These are phyloP conservation scores for Xylaria digitata DNA, from an alignment of 2,329 filamentous ascomycete genomes.

Conservation along the genomic window DNA sequence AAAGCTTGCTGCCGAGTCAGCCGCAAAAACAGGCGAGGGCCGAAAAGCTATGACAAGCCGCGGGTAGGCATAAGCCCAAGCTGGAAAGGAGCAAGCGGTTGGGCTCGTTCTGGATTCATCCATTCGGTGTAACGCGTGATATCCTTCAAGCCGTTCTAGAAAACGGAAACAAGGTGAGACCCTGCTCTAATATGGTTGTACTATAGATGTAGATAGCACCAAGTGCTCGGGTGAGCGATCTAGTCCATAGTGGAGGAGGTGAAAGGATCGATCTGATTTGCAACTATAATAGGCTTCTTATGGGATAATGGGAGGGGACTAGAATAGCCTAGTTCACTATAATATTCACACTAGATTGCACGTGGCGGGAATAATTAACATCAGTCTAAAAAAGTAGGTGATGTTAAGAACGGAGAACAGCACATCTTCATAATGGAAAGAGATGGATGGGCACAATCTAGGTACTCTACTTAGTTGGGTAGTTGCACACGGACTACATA, in stretches of 20 bases:
- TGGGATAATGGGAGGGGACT: not conserved
- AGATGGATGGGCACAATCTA: not conserved
- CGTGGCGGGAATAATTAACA: not conserved
- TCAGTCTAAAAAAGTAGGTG: not conserved
- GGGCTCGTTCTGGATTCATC: conserved; percentile 23
- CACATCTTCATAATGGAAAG: not conserved
- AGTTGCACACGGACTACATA: conserved; percentile 1
- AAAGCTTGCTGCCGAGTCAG: conserved; percentile 22
- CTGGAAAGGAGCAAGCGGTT: conserved; percentile 12
- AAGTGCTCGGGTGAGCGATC: conserved; percentile 14
- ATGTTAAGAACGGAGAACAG: not conserved
- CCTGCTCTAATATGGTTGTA: not conserved
- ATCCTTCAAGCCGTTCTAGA: conserved; percentile 11
- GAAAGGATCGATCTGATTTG: conserved; percentile 20
- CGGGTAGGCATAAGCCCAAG: conserved; percentile 10
- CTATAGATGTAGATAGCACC: not conserved
- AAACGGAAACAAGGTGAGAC: conserved; percentile 20
- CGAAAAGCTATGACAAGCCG: conserved; percentile 19
- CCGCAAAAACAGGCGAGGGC: conserved; percentile 22
- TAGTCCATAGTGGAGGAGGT: conserved; percentile 5
- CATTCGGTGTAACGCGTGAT: conserved; percentile 11
- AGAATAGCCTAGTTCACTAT: not conserved
- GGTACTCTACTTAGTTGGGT: too few species aligned
- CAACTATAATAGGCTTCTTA: conserved; percentile 20
- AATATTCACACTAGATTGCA: conserved; percentile 7